Conservation (phyloP, 2,329 filamentous ascomycete genomes). For the Alternaria atra region DNA sequence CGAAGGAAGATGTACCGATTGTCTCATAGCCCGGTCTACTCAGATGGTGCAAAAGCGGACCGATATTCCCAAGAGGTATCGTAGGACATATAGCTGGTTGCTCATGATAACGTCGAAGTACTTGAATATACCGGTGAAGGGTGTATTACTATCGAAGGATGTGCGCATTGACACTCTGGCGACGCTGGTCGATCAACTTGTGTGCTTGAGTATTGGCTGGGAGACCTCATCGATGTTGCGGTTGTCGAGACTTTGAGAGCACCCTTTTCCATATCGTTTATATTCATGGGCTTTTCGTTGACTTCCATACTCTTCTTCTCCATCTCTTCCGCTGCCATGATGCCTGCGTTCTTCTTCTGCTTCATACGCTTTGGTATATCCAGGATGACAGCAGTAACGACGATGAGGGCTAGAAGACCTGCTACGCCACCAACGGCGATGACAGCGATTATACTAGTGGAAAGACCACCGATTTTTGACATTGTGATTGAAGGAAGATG, state of each 20-base stretch:
- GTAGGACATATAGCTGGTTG: neutral
- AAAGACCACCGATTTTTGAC: constrained; percentile 13
- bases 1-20: neutral
- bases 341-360: constrained; percentile 9
- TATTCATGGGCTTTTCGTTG: neutral
- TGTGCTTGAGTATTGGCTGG: constrained; percentile 10
- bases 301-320: constrained; percentile 17
- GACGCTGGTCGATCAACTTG: constrained; percentile 12
- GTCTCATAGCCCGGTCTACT: neutral
- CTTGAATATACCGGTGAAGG: constrained; percentile 2
- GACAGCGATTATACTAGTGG: constrained; percentile 18
- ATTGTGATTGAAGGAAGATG: neutral
- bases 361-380: constrained; percentile 23
- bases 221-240: constrained; percentile 10
- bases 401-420: constrained; percentile 19
- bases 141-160: constrained; percentile 7
- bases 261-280: constrained; percentile 15
- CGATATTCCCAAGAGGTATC: neutral
- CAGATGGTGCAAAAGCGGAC: neutral
- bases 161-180: constrained; percentile 15
- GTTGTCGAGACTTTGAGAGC: constrained; percentile 12
- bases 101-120: neutral
- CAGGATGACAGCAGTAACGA: constrained; percentile 15
- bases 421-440: constrained; percentile 20
- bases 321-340: constrained; percentile 15